Conservation (phyloP, 345 rosid species). For the Acer negundo region DNA sequence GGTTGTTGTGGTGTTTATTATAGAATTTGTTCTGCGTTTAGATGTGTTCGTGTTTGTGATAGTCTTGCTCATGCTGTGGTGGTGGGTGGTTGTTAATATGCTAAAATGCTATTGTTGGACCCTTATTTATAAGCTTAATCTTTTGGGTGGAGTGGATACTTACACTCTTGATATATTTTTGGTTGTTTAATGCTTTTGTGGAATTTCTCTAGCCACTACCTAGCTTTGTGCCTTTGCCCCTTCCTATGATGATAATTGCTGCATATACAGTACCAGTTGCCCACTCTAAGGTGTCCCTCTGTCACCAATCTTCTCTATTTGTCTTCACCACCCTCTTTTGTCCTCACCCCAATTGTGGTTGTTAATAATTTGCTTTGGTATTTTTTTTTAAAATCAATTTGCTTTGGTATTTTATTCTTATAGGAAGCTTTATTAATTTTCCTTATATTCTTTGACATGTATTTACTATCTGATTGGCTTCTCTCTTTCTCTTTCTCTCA, state of each 20-base stretch:
- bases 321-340: neutral
- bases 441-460: neutral
- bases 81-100: no score
- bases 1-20: no score
- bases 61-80: neutral
- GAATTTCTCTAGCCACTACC: neutral
- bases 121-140: neutral
- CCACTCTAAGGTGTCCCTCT: neutral
- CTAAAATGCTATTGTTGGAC: no score
- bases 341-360: neutral
- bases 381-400: neutral
- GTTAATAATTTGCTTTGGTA: neutral
- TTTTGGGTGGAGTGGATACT: neutral
- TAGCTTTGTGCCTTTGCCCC: neutral
- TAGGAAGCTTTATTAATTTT: neutral
- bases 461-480: no score
- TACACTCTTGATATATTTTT: neutral
- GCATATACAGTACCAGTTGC: neutral
- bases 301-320: neutral
- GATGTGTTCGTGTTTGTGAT: neutral
- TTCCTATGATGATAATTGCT: neutral
- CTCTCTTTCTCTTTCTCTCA: neutral
- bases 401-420: neutral
- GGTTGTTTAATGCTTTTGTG: neutral
- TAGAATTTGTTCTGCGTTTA: neutral